Evolutionary conservation across 2,329 filamentous ascomycete genomes (phyloP).

Genomic region (Apiospora marii): DNA sequence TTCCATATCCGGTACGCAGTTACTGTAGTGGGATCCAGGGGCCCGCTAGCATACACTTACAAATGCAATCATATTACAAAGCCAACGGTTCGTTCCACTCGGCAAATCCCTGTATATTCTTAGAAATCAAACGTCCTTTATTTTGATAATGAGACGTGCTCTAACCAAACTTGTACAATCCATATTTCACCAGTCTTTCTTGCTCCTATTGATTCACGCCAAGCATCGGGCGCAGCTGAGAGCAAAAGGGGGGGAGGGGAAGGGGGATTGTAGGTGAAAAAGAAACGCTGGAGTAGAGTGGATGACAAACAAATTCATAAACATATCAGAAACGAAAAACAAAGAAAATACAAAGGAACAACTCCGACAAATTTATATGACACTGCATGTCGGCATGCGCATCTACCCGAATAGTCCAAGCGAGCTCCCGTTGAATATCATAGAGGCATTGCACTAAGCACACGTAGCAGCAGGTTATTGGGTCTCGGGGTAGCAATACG

Average conservation of each 20-base stretch:
- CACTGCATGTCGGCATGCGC: neutral
- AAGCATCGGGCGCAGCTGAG: neutral
- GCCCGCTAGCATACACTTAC: neutral
- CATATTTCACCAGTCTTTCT: neutral
- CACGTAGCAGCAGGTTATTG: neutral
- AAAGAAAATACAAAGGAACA: neutral
- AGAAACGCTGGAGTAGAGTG: neutral
- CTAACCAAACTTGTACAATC: neutral
- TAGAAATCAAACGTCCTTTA: too few species aligned
- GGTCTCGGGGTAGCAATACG: neutral
- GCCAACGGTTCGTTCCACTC: neutral
- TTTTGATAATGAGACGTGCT: neutral
- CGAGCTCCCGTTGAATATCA: neutral
- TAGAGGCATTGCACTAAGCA: neutral
- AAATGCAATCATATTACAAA: neutral
- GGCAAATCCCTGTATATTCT: too few species aligned
- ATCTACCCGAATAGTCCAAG: neutral
- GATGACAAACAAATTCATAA: neutral
- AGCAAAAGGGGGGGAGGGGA: neutral
- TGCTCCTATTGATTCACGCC: neutral
- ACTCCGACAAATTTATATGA: neutral
- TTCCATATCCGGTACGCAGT: neutral
- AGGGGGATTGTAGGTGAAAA: neutral
- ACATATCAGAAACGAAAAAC: neutral
- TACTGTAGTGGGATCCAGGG: neutral